A percentile compares a stretch with the other conserved stretches of the same genome.
These are phyloP conservation scores for Penicillium sp. DNA, from an alignment of 2,329 filamentous ascomycete genomes.

Conservation along the genomic window DNA sequence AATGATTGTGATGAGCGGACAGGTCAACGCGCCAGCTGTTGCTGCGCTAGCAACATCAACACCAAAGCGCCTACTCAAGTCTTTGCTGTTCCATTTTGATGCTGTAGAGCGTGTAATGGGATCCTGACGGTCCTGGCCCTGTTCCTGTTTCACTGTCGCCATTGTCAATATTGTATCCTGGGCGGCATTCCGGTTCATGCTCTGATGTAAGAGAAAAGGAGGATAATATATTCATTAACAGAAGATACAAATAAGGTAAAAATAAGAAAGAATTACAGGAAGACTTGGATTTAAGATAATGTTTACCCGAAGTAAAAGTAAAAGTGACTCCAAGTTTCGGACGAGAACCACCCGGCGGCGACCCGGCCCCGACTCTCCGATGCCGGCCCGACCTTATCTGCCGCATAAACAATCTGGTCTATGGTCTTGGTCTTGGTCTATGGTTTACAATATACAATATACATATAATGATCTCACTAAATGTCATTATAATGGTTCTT, in stretches of 20 bases:
- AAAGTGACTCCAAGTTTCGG: conserved; percentile 14
- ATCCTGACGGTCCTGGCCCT: conserved; percentile 14
- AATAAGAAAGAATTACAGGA: conserved; percentile 14
- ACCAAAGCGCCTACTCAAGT: conserved; percentile 64
- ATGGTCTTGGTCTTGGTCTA: no score
- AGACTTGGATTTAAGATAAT: conserved; percentile 6
- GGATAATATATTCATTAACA: not conserved
- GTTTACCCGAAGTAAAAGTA: not conserved
- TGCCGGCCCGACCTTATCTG: conserved; percentile 27
- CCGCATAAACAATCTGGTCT: conserved; percentile 16
- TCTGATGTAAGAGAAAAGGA: conserved; percentile 6
- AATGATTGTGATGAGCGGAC: conserved; percentile 82
- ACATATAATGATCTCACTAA: no score
- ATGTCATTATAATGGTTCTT: no score
- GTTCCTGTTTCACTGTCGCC: conserved; percentile 17
- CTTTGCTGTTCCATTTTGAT: conserved; percentile 69
- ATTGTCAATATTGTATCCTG: conserved; percentile 25
- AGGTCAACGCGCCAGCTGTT: conserved; percentile 71
- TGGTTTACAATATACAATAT: no score
- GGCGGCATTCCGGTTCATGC: conserved; percentile 33
- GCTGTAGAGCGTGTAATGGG: conserved; percentile 8
- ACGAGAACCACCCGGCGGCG: conserved; percentile 30
- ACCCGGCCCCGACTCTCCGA: conserved; percentile 25
- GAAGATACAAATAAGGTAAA: not conserved
- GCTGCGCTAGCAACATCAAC: conserved; percentile 69